A percentile compares a stretch with the other conserved stretches of the same genome.
These are phyloP conservation scores for Lichtheimia ornata DNA, from an alignment of 371 early-diverging fungal genomes.

Conservation along the genomic window DNA sequence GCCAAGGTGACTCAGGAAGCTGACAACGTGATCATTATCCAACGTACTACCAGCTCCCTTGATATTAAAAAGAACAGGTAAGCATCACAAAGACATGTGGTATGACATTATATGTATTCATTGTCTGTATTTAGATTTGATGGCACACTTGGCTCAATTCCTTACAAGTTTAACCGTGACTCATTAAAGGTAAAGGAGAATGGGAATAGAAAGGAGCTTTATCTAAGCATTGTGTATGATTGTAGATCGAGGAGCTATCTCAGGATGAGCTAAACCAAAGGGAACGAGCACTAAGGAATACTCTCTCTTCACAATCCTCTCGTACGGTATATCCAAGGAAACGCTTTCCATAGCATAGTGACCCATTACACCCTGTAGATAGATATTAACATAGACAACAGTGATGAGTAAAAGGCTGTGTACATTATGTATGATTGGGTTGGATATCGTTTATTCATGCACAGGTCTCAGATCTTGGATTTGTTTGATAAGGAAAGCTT, in stretches of 20 bases:
- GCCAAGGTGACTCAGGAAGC: constrained; percentile 86
- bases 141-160: constrained; percentile 69
- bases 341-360: not conserved
- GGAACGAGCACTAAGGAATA: not conserved
- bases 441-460: constrained; percentile 31
- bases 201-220: not conserved
- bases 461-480: constrained; percentile 66
- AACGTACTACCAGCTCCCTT: constrained; percentile 45
- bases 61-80: constrained; percentile 74
- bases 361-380: not conserved
- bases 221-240: not conserved
- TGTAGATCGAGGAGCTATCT: not conserved
- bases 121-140: constrained; percentile 56
- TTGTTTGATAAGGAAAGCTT: constrained; percentile 92
- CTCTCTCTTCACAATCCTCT: not conserved
- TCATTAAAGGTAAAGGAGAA: constrained; percentile 38
- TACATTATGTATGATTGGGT: too few species aligned
- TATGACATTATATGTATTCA: not conserved
- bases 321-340: not conserved
- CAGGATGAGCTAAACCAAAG: not conserved
- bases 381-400: not conserved
- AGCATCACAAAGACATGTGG: not conserved
- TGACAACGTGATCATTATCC: constrained; percentile 78
- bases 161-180: constrained; percentile 37
- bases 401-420: too few species aligned